phyloP scores from a whole-genome alignment of 331 rosid species.

The Telfairia occidentalis region DNA sequence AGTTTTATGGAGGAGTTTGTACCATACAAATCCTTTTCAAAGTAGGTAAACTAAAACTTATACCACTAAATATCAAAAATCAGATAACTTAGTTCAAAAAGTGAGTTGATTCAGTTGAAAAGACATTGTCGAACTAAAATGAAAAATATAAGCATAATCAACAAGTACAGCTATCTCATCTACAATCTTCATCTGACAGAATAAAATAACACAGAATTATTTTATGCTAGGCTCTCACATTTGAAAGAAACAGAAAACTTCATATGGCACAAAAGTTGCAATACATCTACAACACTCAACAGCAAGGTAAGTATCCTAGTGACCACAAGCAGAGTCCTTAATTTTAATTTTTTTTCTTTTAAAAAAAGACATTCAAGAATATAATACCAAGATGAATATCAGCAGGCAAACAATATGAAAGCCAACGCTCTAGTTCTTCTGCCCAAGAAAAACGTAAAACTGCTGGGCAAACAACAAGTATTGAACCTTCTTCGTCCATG shows the following conservation, averaged over 20 bases:
- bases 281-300: background rate
- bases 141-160: background rate
- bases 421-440: constrained; percentile 92
- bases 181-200: background rate
- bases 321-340: no score
- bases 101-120: background rate
- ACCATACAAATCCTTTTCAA: background rate
- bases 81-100: background rate
- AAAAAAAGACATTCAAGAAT: background rate
- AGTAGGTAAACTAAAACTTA: background rate
- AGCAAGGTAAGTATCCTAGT: background rate
- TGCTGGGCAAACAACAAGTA: constrained; percentile 92
- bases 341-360: no score
- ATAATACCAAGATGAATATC: constrained; percentile 76
- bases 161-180: background rate
- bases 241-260: background rate
- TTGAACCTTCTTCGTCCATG: constrained; percentile 56
- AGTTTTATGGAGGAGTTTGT: background rate
- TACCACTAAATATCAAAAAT: background rate
- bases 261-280: background rate
- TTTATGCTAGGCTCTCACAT: background rate
- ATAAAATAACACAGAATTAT: no score
- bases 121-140: background rate
- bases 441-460: constrained; percentile 91
- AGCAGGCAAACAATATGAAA: constrained; percentile 75